Conservation (phyloP, 2,329 filamentous ascomycete species). For the Colletotrichum eleusines region DNA sequence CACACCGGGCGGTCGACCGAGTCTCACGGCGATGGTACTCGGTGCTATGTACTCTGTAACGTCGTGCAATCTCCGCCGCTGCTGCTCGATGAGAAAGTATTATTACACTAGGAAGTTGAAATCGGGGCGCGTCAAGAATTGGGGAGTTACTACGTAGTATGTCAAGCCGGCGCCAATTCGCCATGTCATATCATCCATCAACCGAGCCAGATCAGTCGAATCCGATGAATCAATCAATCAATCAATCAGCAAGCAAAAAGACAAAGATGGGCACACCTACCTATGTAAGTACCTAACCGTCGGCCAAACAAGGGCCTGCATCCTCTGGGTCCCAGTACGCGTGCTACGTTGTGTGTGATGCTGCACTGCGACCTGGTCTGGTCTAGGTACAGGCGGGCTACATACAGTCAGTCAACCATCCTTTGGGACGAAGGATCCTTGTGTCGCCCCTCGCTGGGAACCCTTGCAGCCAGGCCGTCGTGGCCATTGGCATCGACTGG, state of each 20-base stretch:
- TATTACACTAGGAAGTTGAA: no score
- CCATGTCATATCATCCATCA: conserved; percentile 27
- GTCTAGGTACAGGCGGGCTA: no score
- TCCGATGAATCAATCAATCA: conserved; percentile 29
- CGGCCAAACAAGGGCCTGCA: conserved; percentile 11
- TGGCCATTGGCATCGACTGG: background rate
- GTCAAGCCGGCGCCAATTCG: no score
- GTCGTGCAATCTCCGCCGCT: conserved; percentile 20
- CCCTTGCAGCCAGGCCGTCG: conserved; percentile 11
- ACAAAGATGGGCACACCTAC: no score
- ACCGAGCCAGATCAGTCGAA: conserved; percentile 11
- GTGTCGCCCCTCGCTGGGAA: conserved; percentile 3
- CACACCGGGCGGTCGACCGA: background rate
- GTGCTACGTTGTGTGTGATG: background rate
- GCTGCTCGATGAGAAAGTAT: no score
- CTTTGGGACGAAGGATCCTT: conserved; percentile 3
- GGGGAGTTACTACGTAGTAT: no score
- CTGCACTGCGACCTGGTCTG: no score
- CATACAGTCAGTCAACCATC: no score
- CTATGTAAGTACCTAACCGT: background rate
- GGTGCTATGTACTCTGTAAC: background rate
- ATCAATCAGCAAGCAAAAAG: conserved; percentile 29
- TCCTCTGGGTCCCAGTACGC: conserved; percentile 24
- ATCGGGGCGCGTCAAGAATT: background rate
- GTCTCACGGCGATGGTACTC: conserved; percentile 6